These are phyloP conservation scores for Solanum virginianum DNA, from an alignment of 257 asterid genomes.

Conservation along the genomic window DNA sequence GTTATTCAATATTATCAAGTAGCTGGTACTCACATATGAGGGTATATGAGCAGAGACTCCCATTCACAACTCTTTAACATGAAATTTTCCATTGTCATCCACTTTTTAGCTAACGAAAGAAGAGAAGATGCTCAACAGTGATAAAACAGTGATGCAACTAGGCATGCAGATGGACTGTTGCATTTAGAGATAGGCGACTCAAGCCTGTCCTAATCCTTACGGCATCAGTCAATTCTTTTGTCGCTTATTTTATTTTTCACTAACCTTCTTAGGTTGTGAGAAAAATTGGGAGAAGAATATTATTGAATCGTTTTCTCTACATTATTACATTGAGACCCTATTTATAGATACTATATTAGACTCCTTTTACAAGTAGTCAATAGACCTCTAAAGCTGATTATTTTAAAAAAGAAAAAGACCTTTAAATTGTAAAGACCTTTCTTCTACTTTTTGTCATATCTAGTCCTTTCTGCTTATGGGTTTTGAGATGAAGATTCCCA, in stretches of 20 bases:
- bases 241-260: neutral
- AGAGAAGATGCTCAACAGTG: neutral
- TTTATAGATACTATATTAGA: too few relatives aligned
- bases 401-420: too few relatives aligned
- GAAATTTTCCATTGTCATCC: neutral
- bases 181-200: neutral
- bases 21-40: neutral
- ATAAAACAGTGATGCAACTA: neutral
- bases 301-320: too few relatives aligned
- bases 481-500: too few relatives aligned
- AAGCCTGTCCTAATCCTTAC: neutral
- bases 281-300: too few relatives aligned
- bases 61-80: neutral
- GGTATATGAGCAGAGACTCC: neutral
- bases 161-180: neutral
- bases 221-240: neutral
- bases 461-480: too few relatives aligned
- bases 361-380: too few relatives aligned
- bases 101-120: neutral
- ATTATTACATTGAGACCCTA: too few relatives aligned
- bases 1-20: neutral
- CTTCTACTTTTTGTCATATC: too few relatives aligned
- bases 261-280: neutral
- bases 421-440: too few relatives aligned
- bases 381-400: too few relatives aligned